These are phyloP conservation scores for Fusarium sp. DNA, from an alignment of 2,329 filamentous ascomycete genomes.

Conservation along the genomic window DNA sequence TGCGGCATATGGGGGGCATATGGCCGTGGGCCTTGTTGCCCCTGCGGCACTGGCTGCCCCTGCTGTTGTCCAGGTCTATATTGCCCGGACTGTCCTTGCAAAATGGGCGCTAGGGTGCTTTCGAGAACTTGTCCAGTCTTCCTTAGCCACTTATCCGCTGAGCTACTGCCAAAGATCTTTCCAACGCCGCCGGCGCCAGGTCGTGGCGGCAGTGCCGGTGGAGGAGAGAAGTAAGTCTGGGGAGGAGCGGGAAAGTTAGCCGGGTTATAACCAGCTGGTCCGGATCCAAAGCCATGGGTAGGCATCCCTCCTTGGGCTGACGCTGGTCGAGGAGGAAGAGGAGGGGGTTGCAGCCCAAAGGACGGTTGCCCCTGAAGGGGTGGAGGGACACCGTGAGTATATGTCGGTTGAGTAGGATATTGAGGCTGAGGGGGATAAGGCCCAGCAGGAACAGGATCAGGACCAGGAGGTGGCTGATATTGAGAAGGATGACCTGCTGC, in stretches of 20 bases:
- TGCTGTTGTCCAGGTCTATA: conserved; percentile 20
- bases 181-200: conserved; percentile 21
- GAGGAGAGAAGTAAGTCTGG: conserved; percentile 47
- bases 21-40: conserved; percentile 25
- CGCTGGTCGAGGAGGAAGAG: conserved; percentile 46
- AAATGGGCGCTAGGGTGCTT: conserved; percentile 47
- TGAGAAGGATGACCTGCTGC: conserved; percentile 19
- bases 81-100: conserved; percentile 38
- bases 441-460: not conserved
- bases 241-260: conserved; percentile 48
- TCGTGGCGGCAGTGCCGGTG: conserved; percentile 35
- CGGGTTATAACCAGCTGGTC: conserved; percentile 39
- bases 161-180: conserved; percentile 49
- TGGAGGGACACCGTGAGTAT: conserved; percentile 21
- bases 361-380: conserved; percentile 19
- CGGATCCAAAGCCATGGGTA: conserved; percentile 34
- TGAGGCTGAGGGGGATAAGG: conserved; percentile 36
- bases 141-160: conserved; percentile 51
- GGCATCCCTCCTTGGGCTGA: conserved; percentile 34
- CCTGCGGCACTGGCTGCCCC: conserved; percentile 4
- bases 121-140: conserved; percentile 52
- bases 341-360: conserved; percentile 36
- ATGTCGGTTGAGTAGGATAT: conserved; percentile 40
- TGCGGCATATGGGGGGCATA: conserved; percentile 22
- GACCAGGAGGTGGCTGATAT: conserved; percentile 24